phyloP scores from a whole-genome alignment of 768 basidiomycete species.

The Clitopilus passeckerianus region DNA sequence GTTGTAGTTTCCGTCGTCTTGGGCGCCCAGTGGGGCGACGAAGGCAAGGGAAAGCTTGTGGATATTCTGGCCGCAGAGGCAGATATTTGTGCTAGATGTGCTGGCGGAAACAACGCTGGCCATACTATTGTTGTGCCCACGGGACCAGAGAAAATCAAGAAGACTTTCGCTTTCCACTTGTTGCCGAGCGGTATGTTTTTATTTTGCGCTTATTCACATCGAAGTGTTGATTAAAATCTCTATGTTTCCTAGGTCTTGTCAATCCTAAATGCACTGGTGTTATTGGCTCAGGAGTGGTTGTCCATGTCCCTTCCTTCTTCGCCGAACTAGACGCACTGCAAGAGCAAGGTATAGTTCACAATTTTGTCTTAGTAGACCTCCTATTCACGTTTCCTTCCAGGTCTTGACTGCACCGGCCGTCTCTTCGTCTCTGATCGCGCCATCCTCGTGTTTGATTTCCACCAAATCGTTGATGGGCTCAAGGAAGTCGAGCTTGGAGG shows the following conservation, averaged over 20 bases:
- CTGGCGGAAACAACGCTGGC: constrained; percentile 98
- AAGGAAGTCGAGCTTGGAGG: constrained; percentile 98
- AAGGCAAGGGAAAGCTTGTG: constrained; percentile 94
- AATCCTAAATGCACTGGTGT: constrained; percentile 82
- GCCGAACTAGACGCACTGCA: constrained; percentile 84
- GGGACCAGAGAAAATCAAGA: constrained; percentile 64
- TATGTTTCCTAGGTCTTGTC: constrained; percentile 58
- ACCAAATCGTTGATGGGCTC: constrained; percentile 98
- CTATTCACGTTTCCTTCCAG: constrained; percentile 33
- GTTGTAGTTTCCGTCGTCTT: constrained; percentile 63
- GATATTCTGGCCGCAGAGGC: constrained; percentile 89
- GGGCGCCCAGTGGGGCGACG: constrained; percentile 90
- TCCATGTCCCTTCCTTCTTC: constrained; percentile 95
- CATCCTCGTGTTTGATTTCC: constrained; percentile 97
- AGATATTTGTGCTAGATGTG: constrained; percentile 94
- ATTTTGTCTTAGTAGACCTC: not conserved
- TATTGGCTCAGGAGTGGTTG: constrained; percentile 94
- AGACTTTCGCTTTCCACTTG: constrained; percentile 92
- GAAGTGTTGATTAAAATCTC: not conserved
- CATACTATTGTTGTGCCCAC: constrained; percentile 92
- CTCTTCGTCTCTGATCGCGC: constrained; percentile 94
- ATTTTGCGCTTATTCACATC: not conserved
- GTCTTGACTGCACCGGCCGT: constrained; percentile 79
- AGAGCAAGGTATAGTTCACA: constrained; percentile 60
- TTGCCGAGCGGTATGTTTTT: constrained; percentile 81